Evolutionary conservation across 768 basidiomycete species (phyloP), one percentile per base, ranked within the genome.

Genomic region (Boletus eberwhitei): DNA sequence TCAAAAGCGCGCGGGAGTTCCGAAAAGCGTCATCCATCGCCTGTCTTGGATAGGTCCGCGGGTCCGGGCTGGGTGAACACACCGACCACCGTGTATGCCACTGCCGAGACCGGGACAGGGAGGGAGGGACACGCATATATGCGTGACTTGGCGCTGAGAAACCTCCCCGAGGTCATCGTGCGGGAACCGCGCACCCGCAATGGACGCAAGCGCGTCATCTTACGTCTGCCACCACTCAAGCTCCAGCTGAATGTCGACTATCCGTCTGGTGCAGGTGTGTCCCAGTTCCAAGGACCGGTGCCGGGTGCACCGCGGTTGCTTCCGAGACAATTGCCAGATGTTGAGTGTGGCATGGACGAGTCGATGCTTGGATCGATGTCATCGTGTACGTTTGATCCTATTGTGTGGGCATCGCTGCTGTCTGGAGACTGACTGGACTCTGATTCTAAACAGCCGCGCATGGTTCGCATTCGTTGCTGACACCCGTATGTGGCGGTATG

Each of bases 1-100:
- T 51, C 60, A 5, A 70, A 67, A 32, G 84, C 84, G 1, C 64
- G 70, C 19, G 50, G 60, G 2, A 78, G 77, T 50, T 73, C 77
- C 5, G 69, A 67, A 13, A 63, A 56, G 34, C 59, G 67, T 8
- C 19, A 26, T 0, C 34, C 64, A 21, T 48, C 35, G 14, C 55
- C 61, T 8, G 51, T 66, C 53, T 9, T 64, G n/a, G 64, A 58
- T 62, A 3, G 32, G 70, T 34, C 79, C 78, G 53, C 64, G 75
- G 11, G 29, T 14, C 63, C 76, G 32, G 57, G 74, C 22, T 48
- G 24, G 55, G 17, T 11, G n/a, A 47, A 49, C 45, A 14, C 39
- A 2, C 29, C 40, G 8, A 31, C n/a, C 22, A 38, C 3, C 13
- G 36, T 11, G 14, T 8, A 56, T 57, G 44, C 48, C 48, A 34